A percentile compares a stretch with the other conserved stretches of the same genome.
phyloP scores from a whole-genome alignment of 2,329 filamentous ascomycete genomes.

The Cytospora schulzeri region DNA sequence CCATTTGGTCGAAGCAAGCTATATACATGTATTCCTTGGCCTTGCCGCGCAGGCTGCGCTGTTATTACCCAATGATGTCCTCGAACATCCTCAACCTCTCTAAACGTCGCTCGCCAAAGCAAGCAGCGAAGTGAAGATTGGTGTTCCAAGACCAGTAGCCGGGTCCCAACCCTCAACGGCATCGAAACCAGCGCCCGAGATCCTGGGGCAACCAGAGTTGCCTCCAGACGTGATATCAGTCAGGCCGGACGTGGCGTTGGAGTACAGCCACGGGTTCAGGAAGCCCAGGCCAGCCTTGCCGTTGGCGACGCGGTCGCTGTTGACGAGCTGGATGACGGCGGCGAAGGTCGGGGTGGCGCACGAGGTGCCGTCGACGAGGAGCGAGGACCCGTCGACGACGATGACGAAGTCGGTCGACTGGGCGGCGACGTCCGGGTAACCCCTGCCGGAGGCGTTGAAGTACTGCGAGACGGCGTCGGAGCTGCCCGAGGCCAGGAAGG shows the following conservation, averaged over 20 bases:
- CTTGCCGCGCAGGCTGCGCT: background rate
- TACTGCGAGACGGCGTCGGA: conserved; percentile 34
- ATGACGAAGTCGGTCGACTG: conserved; percentile 43
- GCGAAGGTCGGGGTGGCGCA: conserved; percentile 56
- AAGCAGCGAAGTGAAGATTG: conserved; percentile 24
- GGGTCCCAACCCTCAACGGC: conserved; percentile 27
- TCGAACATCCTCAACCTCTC: background rate
- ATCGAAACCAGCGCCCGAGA: conserved; percentile 24
- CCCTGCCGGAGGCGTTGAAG: conserved; percentile 38
- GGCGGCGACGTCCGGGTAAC: conserved; percentile 26
- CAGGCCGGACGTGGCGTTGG: conserved; percentile 27
- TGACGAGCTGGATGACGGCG: conserved; percentile 55
- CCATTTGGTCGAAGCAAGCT: background rate
- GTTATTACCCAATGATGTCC: background rate
- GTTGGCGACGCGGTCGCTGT: conserved; percentile 49
- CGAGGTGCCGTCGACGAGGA: conserved; percentile 31
- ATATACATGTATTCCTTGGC: background rate
- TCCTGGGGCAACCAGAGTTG: conserved; percentile 16
- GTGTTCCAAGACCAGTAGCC: conserved; percentile 25
- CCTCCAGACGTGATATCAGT: conserved; percentile 30
- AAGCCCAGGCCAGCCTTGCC: conserved; percentile 47
- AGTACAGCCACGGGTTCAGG: conserved; percentile 38
- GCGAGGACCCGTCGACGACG: conserved; percentile 4
- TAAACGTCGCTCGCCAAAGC: conserved; percentile 16
- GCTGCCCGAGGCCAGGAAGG: conserved; percentile 18